Base-by-base conservation (phyloP, 2,329 filamentous ascomycete species). In the Mycosphaerella arachidis region DNA sequence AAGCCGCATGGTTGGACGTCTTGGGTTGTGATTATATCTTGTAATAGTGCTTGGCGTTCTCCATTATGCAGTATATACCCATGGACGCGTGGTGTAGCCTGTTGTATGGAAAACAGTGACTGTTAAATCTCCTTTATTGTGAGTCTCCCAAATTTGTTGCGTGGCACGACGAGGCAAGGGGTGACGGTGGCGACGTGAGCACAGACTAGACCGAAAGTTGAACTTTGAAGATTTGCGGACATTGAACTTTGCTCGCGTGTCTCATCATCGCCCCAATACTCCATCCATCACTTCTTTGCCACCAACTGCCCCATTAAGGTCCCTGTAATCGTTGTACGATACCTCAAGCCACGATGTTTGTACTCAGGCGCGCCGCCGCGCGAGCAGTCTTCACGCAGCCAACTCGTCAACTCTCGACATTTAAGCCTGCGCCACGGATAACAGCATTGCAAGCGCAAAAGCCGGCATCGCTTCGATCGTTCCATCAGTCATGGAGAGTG, bases 361-460 rank as follows among this genome's bases (percentile, higher is more conserved):
- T 78, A 65, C 75, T 88, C 66, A 83, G 84, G 62, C 83, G 82
- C 69, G 77, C 81, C 65, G 82, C 84, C 66, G 76, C 80, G 69
- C 82, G 83, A 69, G 79, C 83, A 53, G 68, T 85, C 59, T 75
- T 78, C 35, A 75, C 78, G 55, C 76, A 76, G 77, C 50, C 70
- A 77, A 65, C 66, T 78, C 61, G 73, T 74, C 43, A 78, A 75
- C 65, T 74, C 74, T 59, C 74, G 75, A 51, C 59, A 55, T 35
- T 64, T 13, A 58, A 56, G 55, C 58, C 56, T 31, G 46, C 37
- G 29, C 57, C 57, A 57, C 68, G 62, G 50, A 57, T 66, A 40
- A 62, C 65, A 54, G 73, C 74, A 55, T 72, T 79, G 61, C 71
- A 74, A 52, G 71, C 75, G 4, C 60, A 75, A 57, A 71, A 72